These are phyloP conservation scores for Ceratobasidium theobromae DNA, from an alignment of 1,284 basidiomycete genomes.

Conservation along the genomic window DNA sequence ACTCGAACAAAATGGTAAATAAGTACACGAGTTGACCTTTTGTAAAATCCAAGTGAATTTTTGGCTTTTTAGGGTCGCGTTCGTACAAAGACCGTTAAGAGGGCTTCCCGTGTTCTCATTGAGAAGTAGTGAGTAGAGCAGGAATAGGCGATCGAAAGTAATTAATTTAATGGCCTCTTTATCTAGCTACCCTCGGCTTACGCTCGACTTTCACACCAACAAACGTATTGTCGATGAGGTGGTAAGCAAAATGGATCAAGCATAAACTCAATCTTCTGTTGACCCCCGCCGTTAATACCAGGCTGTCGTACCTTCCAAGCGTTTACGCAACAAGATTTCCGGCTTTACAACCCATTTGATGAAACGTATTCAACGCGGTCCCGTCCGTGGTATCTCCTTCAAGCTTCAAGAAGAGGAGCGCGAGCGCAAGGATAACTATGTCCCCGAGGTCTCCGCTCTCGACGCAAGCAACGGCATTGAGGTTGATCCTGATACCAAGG, in stretches of 20 bases:
- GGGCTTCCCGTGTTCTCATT: constrained; percentile 97
- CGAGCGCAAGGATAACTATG: constrained; percentile 99
- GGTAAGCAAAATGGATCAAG: constrained; percentile 53
- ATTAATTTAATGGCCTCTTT: constrained; percentile 7
- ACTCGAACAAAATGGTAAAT: constrained; percentile 52
- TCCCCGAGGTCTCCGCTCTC: constrained; percentile 93
- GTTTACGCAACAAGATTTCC: constrained; percentile 99
- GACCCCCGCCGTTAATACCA: constrained; percentile 43
- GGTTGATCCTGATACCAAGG: constrained; percentile 91
- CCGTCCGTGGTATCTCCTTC: constrained; percentile 99
- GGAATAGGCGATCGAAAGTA: constrained; percentile 26
- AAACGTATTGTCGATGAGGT: constrained; percentile 99
- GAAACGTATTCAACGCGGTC: constrained; percentile 99
- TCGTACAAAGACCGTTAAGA: constrained; percentile 99
- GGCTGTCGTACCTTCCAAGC: constrained; percentile 97
- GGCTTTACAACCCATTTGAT: constrained; percentile 99
- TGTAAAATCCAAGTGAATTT: constrained; percentile 23
- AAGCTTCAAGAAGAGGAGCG: constrained; percentile 99
- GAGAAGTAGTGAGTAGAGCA: constrained; percentile 89
- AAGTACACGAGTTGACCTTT: background rate
- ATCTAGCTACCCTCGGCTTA: constrained; percentile 87
- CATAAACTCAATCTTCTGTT: constrained; percentile 13
- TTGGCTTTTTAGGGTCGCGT: constrained; percentile 81
- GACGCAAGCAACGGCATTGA: constrained; percentile 78
- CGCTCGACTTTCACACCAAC: constrained; percentile 98